phyloP scores from a whole-genome alignment of 192 early-diverging fungal genomes.

The Entomortierella beljakovae region DNA sequence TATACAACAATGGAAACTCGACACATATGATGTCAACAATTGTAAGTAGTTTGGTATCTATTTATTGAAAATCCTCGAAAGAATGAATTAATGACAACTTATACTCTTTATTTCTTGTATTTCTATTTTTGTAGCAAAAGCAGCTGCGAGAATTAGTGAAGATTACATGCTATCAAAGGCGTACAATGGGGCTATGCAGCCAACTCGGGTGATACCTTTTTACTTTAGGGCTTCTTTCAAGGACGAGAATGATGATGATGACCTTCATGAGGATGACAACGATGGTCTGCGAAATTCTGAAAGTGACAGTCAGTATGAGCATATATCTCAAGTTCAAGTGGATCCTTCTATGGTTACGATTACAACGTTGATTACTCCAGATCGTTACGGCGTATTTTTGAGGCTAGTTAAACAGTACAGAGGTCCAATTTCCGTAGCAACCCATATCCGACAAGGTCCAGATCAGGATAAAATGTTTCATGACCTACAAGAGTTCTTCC shows the following conservation, averaged over 20 bases:
- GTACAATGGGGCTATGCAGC: conserved; percentile 66
- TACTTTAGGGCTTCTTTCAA: conserved; percentile 62
- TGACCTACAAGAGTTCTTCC: conserved; percentile 61
- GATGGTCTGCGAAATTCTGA: not conserved
- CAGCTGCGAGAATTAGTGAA: conserved; percentile 41
- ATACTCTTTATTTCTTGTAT: not conserved
- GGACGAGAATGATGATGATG: conserved; percentile 49
- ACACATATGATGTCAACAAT: conserved; percentile 28
- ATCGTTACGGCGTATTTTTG: conserved; percentile 65
- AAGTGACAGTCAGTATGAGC: conserved; percentile 3
- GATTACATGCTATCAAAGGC: conserved; percentile 69
- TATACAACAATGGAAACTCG: conserved; percentile 31
- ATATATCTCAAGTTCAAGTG: not conserved
- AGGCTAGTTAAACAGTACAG: conserved; percentile 64
- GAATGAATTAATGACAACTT: not conserved
- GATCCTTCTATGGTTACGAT: conserved; percentile 58
- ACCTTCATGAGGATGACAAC: conserved; percentile 29
- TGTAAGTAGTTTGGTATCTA: conserved; percentile 18
- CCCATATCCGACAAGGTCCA: conserved; percentile 62
- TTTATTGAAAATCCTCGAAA: not conserved
- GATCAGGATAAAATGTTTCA: conserved; percentile 57
- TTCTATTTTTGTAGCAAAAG: conserved; percentile 18
- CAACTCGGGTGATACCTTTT: conserved; percentile 68
- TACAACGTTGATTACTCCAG: conserved; percentile 67
- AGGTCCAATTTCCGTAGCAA: conserved; percentile 68